Evolutionary conservation across 2,329 filamentous ascomycete species (phyloP).

Genomic region (Calonectria honghensis): DNA sequence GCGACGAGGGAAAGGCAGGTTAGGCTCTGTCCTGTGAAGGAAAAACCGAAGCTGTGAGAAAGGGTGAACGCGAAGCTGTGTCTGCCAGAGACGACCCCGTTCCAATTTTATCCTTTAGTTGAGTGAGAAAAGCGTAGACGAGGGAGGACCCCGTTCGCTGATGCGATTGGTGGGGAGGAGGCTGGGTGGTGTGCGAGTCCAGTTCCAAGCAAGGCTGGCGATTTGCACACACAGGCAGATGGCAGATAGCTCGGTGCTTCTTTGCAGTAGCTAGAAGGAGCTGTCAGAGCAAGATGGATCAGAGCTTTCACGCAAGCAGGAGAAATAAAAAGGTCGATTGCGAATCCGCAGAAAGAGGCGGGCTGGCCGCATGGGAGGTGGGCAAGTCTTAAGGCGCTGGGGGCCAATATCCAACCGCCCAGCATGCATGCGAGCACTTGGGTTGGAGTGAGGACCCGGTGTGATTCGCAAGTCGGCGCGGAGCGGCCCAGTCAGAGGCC

Average conservation of each 20-base stretch:
- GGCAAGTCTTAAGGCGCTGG: slow-evolving; percentile 54
- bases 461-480: slow-evolving; percentile 53
- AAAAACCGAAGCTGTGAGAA: background rate
- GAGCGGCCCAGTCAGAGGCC: slow-evolving; percentile 55
- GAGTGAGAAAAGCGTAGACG: background rate
- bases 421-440: slow-evolving; percentile 48
- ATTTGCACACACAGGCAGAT: background rate
- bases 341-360: slow-evolving; percentile 37
- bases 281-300: background rate
- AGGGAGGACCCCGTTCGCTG: background rate
- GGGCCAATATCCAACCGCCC: slow-evolving; percentile 53
- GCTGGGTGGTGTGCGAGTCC: background rate
- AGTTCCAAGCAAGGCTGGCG: slow-evolving; percentile 9
- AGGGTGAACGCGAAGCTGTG: background rate
- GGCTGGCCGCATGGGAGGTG: slow-evolving; percentile 49
- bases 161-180: slow-evolving; percentile 22
- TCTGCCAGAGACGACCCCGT: slow-evolving; percentile 37
- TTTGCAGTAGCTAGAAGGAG: background rate
- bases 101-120: slow-evolving; percentile 1
- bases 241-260: slow-evolving; percentile 1
- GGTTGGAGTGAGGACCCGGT: slow-evolving; percentile 47
- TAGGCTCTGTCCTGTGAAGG: background rate
- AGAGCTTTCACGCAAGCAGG: slow-evolving; percentile 1
- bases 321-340: slow-evolving; percentile 35
- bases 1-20: background rate